Percentiles rank a stretch among this genome's conserved stretches.
phyloP scores from a whole-genome alignment of 495 filamentous ascomycete genomes.

The Apodospora peruviana region DNA sequence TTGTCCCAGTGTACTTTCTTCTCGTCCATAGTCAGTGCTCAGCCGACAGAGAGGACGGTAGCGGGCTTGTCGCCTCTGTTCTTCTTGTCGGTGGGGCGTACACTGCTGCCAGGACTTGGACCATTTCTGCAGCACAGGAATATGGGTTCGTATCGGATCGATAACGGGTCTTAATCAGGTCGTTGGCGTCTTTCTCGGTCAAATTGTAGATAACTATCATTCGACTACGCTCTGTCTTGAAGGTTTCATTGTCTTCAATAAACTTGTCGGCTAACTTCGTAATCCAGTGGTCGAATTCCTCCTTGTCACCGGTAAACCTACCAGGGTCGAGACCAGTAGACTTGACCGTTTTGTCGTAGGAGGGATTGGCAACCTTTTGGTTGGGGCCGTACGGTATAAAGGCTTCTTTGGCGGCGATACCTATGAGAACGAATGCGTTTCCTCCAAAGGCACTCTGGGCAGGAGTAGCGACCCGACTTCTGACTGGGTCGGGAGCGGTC shows the following conservation, averaged over 20 bases:
- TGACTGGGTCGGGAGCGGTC: not conserved
- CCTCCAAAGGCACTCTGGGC: not conserved
- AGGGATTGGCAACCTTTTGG: not conserved
- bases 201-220: not conserved
- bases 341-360: not conserved
- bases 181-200: not conserved
- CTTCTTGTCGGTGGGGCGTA: too few species aligned
- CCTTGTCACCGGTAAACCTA: not conserved
- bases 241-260: not conserved
- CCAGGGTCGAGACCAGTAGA: not conserved
- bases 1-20: too few species aligned
- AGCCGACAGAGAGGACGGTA: too few species aligned
- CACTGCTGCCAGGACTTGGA: not conserved
- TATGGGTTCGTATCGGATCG: not conserved
- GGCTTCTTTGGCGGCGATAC: not conserved
- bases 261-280: not conserved
- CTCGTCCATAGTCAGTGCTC: too few species aligned
- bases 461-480: not conserved
- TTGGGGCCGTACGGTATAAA: not conserved
- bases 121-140: not conserved
- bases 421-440: not conserved
- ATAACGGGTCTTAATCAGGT: not conserved
- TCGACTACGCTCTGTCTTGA: not conserved
- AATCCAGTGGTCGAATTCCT: not conserved
- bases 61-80: too few species aligned